A percentile compares a stretch with the other conserved stretches of the same genome.
Evolutionary conservation across 1,284 basidiomycete genomes (phyloP).

Genomic region (Psilocybe mexicana): DNA sequence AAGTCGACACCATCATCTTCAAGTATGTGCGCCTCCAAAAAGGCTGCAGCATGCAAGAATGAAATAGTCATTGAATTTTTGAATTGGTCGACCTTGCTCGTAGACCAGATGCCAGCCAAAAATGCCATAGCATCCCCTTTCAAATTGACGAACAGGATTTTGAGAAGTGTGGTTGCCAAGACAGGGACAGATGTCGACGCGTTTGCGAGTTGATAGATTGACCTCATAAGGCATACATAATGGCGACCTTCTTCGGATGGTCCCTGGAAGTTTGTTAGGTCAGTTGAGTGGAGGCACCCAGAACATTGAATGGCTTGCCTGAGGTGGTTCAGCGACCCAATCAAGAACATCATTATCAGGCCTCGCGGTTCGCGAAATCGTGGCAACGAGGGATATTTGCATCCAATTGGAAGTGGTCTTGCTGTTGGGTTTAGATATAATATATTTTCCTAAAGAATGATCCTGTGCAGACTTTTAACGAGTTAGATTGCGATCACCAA

Average conservation of each 20-base stretch:
- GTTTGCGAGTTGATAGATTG: slow-evolving; percentile 67
- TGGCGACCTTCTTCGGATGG: slow-evolving; percentile 32
- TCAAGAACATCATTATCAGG: slow-evolving; percentile 45
- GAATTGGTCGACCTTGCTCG: slow-evolving; percentile 22
- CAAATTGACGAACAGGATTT: slow-evolving; percentile 67
- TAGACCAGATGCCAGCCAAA: slow-evolving; percentile 71
- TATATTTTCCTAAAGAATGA: slow-evolving; percentile 42
- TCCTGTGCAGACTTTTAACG: slow-evolving; percentile 30
- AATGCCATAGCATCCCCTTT: slow-evolving; percentile 79
- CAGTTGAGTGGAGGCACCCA: too few relatives aligned
- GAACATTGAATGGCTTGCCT: slow-evolving; percentile 27
- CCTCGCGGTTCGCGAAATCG: slow-evolving; percentile 48
- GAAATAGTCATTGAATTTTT: slow-evolving; percentile 44
- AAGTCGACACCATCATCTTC: slow-evolving; percentile 69
- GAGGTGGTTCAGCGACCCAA: slow-evolving; percentile 43
- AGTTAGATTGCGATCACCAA: slow-evolving; percentile 1
- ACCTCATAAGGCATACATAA: slow-evolving; percentile 59
- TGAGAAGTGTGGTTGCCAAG: slow-evolving; percentile 61
- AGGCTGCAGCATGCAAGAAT: slow-evolving; percentile 69
- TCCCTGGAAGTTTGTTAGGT: slow-evolving; percentile 6
- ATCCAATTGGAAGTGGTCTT: slow-evolving; percentile 52
- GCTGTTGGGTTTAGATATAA: slow-evolving; percentile 61
- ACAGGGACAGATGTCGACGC: slow-evolving; percentile 41
- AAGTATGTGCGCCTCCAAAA: slow-evolving; percentile 69
- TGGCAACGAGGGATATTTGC: slow-evolving; percentile 54